phyloP scores from a whole-genome alignment of 805 yeast genomes.

The Henningerozyma blattae region DNA sequence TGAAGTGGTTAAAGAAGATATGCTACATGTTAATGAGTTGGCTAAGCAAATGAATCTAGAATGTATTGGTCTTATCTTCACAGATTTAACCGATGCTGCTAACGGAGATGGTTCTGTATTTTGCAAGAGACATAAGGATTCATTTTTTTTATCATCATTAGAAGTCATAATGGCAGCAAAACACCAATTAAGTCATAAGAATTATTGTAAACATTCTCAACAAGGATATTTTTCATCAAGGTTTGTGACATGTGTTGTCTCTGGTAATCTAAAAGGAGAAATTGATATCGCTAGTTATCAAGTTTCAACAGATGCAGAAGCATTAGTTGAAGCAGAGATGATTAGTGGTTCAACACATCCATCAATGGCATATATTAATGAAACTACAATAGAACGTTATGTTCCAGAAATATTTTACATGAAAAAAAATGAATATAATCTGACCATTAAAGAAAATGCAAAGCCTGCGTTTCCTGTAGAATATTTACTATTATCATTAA shows the following conservation, averaged over 20 bases:
- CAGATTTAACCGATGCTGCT: conserved; percentile 85
- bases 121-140: conserved; percentile 85
- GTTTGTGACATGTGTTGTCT: conserved; percentile 83
- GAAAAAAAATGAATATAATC: conserved; percentile 75
- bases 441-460: conserved; percentile 79
- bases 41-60: conserved; percentile 49
- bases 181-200: conserved; percentile 57
- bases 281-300: conserved; percentile 88
- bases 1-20: conserved; percentile 25
- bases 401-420: conserved; percentile 91
- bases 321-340: conserved; percentile 73
- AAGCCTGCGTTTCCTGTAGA: conserved; percentile 92
- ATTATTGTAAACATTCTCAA: conserved; percentile 49
- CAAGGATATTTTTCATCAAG: conserved; percentile 68
- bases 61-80: conserved; percentile 75
- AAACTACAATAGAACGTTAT: conserved; percentile 59
- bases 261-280: conserved; percentile 82
- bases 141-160: conserved; percentile 79
- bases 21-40: conserved; percentile 41
- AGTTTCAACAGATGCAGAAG: conserved; percentile 80
- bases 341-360: conserved; percentile 87
- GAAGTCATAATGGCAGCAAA: conserved; percentile 78
- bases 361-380: conserved; percentile 68
- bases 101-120: conserved; percentile 78
- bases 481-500: conserved; percentile 69